Conservation (phyloP, 202 grass and related monocot genomes). For the Tripidium arundinaceum region DNA sequence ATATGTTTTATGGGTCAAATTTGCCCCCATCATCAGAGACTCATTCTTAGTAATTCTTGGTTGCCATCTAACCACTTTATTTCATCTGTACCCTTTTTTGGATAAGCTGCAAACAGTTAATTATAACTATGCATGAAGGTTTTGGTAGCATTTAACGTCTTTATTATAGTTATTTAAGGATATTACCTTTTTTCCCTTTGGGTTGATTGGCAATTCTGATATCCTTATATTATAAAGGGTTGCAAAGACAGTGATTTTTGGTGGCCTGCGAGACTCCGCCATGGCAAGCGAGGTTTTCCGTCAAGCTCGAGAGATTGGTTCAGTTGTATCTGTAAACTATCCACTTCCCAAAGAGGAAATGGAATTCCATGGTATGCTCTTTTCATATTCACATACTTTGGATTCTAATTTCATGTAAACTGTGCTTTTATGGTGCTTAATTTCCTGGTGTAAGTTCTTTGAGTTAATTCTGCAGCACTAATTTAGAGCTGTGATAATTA, state of each 20-base stretch:
- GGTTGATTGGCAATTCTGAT: not conserved
- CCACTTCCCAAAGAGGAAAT: slow-evolving; percentile 74
- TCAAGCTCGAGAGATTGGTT: slow-evolving; percentile 65
- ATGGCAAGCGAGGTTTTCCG: slow-evolving; percentile 76
- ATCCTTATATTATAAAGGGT: slow-evolving; percentile 45
- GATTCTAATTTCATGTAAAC: not conserved
- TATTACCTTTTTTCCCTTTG: slow-evolving; percentile 6
- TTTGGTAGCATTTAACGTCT: not conserved
- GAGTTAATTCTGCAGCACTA: not conserved
- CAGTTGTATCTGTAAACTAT: slow-evolving; percentile 78
- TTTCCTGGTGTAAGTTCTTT: slow-evolving; percentile 18
- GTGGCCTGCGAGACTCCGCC: slow-evolving; percentile 52
- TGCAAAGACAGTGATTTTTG: slow-evolving; percentile 89
- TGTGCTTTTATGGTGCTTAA: not conserved
- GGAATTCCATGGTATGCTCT: slow-evolving; percentile 64
- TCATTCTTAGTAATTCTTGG: not conserved
- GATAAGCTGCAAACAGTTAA: not conserved
- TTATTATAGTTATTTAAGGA: not conserved
- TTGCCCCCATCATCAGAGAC: too few relatives aligned
- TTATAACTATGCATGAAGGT: not conserved
- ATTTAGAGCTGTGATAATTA: not conserved
- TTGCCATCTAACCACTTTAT: not conserved
- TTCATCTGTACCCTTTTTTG: not conserved
- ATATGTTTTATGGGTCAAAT: too few relatives aligned
- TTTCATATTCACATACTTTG: slow-evolving; percentile 14